Evolutionary conservation across 2,329 filamentous ascomycete species (phyloP).

Genomic region (Aureobasidium pullulans): DNA sequence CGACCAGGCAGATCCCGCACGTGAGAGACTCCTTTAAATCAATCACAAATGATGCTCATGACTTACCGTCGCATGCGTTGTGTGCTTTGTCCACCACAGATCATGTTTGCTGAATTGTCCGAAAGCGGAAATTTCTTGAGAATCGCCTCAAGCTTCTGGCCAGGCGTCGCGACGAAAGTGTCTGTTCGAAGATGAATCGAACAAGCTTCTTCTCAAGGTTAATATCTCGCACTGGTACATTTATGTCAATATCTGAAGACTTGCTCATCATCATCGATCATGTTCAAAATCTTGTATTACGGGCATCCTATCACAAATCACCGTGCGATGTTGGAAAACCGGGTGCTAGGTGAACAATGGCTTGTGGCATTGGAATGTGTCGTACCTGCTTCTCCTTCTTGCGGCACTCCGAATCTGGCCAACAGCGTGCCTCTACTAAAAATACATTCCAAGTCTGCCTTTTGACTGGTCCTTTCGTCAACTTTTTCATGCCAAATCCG

Average conservation of each 20-base stretch:
- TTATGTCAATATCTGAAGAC: not conserved
- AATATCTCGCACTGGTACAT: not conserved
- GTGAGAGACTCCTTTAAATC: constrained; percentile 6
- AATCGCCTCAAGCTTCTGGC: not conserved
- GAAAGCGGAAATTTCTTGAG: constrained; percentile 3
- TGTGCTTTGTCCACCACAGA: constrained; percentile 4
- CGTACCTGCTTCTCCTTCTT: constrained; percentile 5
- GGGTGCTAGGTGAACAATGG: constrained; percentile 8
- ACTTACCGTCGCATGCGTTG: constrained; percentile 14
- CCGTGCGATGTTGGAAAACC: constrained; percentile 8
- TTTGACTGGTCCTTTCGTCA: not conserved
- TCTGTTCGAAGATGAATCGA: not conserved
- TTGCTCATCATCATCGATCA: not conserved
- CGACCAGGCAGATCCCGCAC: constrained; percentile 1
- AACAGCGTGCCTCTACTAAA: constrained; percentile 10
- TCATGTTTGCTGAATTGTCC: constrained; percentile 7
- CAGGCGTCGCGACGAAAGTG: not conserved
- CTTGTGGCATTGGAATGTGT: constrained; percentile 12
- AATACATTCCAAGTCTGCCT: constrained; percentile 9
- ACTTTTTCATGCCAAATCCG: constrained; percentile 4
- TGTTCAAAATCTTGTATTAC: constrained; percentile 6
- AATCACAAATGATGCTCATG: not conserved
- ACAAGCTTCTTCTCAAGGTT: not conserved
- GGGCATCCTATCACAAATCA: constrained; percentile 6
- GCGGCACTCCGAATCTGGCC: not conserved